Base-by-base conservation (phyloP, 441 rosid species). In the Viola pubescens region DNA sequence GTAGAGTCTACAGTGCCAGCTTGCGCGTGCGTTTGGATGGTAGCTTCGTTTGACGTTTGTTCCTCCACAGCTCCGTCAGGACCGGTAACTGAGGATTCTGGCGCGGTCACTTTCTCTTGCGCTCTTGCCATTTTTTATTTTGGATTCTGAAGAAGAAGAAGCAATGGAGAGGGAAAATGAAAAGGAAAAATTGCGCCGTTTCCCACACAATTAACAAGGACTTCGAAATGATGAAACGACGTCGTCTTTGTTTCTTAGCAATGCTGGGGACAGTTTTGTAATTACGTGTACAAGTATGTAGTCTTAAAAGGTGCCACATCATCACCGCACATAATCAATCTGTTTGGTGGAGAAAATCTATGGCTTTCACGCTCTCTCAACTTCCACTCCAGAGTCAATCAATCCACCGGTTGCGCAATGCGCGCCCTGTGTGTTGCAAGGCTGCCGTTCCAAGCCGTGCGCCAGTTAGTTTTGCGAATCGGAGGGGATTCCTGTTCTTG, bases 1-100 rank as follows among this genome's bases (percentile, higher is more conserved):
- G 78, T 76, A 41, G 95, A 87, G 52, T 83, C 88, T 3, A 82
- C 86, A 4, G 83, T 64, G 52, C 76, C 97, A 42, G 84, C 88
- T 4, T 66, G 81, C 43, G 52, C 67, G 45, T 43, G 61, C 1
- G 83, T 80, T 41, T 63, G 78, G 42, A 81, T 62, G 5, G 81
- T 83, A 51, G 87, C 91, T 56, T 81, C 91, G 45, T 65, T 70
- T 9, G 91, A 82, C 59, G 75, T 58, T 70, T 66, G 86, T 4
- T 66, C 49, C 61, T 68, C 82, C 45, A 71, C 59, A 56, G 69
- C 71, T 1, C 0, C 46, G 48, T 48, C 12, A 37, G 58, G 4
- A 68, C 55, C n/a, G 43, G 59, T 19, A 38, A 59, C 67, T 2
- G 87, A 70, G n/a, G 79, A 69, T 52, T 78, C 85, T 3, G 84